Percentiles rank a stretch among this genome's conserved stretches.
Evolutionary conservation across 805 yeast species (phyloP).

Genomic region (Saccharomycopsis sp.): DNA sequence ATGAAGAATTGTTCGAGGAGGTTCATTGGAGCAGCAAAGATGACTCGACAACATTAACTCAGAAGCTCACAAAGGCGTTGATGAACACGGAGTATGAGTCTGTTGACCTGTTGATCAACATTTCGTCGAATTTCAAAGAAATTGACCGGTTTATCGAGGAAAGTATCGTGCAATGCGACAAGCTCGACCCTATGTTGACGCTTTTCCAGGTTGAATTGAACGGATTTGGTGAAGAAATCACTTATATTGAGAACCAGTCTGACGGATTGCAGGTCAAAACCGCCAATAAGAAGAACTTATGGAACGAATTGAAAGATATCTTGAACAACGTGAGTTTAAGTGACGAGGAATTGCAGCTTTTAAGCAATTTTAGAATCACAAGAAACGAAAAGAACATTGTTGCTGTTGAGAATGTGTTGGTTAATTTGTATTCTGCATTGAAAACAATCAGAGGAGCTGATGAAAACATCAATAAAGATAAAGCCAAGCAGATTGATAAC

Average conservation of each 20-base stretch:
- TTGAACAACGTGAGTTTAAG: constrained; percentile 65
- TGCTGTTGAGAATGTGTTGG: constrained; percentile 47
- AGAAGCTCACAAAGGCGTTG: constrained; percentile 52
- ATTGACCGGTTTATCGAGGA: constrained; percentile 37
- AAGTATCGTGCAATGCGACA: constrained; percentile 48
- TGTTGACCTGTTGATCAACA: constrained; percentile 46
- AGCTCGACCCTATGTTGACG: constrained; percentile 47
- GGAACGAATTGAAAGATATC: constrained; percentile 62
- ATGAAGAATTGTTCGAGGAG: constrained; percentile 68
- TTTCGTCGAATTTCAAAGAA: constrained; percentile 39
- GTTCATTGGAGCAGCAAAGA: constrained; percentile 71
- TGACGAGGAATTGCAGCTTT: constrained; percentile 41
- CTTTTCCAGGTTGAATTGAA: constrained; percentile 55
- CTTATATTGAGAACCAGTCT: constrained; percentile 64
- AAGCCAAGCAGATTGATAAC: constrained; percentile 30
- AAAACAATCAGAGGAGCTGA: constrained; percentile 51
- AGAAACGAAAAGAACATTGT: constrained; percentile 38
- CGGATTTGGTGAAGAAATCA: constrained; percentile 60
- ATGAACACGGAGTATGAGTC: constrained; percentile 56
- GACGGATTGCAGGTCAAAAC: constrained; percentile 80
- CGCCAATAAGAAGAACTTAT: constrained; percentile 70
- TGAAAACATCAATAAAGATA: constrained; percentile 29
- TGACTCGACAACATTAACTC: constrained; percentile 51
- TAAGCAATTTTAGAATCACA: constrained; percentile 44
- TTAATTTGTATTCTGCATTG: constrained; percentile 56